A percentile compares a stretch with the other conserved stretches of the same genome.
These are phyloP conservation scores for Mucor irregularis DNA, from an alignment of 371 early-diverging fungal species.

Conservation along the genomic window DNA sequence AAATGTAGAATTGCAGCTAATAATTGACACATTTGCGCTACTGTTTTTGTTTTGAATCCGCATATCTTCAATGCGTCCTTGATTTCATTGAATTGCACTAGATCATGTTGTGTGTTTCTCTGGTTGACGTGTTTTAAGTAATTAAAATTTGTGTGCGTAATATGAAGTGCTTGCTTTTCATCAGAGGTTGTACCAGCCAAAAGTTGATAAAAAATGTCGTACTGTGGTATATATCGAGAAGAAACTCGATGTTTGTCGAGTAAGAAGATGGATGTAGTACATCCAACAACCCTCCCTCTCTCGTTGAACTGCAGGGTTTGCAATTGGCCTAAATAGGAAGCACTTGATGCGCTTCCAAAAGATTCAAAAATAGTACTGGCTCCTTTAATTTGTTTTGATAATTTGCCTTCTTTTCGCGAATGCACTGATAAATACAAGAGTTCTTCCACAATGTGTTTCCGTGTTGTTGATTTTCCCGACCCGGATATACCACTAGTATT, in stretches of 20 bases:
- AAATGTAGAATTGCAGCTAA: constrained; percentile 79
- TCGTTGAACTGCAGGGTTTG: constrained; percentile 82
- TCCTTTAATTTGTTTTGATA: constrained; percentile 59
- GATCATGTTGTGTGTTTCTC: constrained; percentile 28
- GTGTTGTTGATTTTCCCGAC: constrained; percentile 76
- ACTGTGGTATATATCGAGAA: constrained; percentile 61
- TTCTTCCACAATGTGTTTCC: constrained; percentile 63
- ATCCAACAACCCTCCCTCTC: constrained; percentile 76
- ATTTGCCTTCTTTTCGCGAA: constrained; percentile 56
- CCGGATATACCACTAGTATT: constrained; percentile 66
- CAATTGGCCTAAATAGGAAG: constrained; percentile 71
- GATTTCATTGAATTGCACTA: constrained; percentile 49
- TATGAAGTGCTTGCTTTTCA: constrained; percentile 61
- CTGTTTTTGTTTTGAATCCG: constrained; percentile 73
- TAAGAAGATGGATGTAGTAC: constrained; percentile 75
- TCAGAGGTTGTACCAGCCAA: constrained; percentile 59
- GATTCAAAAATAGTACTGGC: constrained; percentile 63
- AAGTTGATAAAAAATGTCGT: constrained; percentile 85
- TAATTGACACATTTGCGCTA: constrained; percentile 67
- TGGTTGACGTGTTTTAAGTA: constrained; percentile 50
- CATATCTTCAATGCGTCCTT: constrained; percentile 68
- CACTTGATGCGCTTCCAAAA: constrained; percentile 65
- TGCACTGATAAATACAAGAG: constrained; percentile 60
- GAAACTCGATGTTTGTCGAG: constrained; percentile 79
- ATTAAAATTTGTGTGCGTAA: constrained; percentile 55